Base-by-base conservation (phyloP, 2,329 filamentous ascomycete species). In the Phialophora macrospora region DNA sequence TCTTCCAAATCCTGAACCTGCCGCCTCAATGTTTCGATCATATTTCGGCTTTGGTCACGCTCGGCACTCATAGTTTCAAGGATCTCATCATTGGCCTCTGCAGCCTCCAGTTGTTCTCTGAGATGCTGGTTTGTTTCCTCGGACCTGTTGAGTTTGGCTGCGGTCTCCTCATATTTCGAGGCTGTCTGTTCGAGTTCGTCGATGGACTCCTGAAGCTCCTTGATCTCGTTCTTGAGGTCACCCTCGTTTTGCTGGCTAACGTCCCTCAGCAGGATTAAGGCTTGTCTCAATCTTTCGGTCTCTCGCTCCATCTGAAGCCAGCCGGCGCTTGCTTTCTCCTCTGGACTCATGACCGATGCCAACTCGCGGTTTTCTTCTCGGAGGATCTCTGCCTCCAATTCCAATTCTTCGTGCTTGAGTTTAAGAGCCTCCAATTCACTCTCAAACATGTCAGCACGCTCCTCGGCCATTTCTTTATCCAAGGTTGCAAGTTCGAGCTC, bases 391-490 rank as follows among this genome's bases (percentile, higher is more conserved):
- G 94, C 84, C 75, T 99, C 94, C 9, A 97, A 82, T 72, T 95
- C 88, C 7, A 96, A 81, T 76, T 98, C 93, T 76, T 98, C 93
- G 1, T 88, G 80, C 74, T 89, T 92, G 64, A 86, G 80, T 73
- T 92, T 91, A 60, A 96, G 77, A 1, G 87, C 84, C 44, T 96
- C 91, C 26, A 96, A 81, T 74, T 99, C 93, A 1, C 86, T 84
- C 75, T 93, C 95, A 58, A 90, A 82, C 20, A 90, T 87, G 71
- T 98, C 95, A 0, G 91, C 90, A 51, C 88, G 92, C 78, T 97
- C 94, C 77, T 99, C 93, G 0, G 95, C 95, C 91, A 98, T 96
- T 77, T 99, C 94, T 52, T 92, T 88, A 75, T 99, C 95, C 28
- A 99, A 81, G 0, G 91, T 90, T 6, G 93, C 92, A 78, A 95